Evolutionary conservation across 1,284 basidiomycete species (phyloP), one percentile per base, ranked within the genome.

Genomic region (Trichosporon asahii): DNA sequence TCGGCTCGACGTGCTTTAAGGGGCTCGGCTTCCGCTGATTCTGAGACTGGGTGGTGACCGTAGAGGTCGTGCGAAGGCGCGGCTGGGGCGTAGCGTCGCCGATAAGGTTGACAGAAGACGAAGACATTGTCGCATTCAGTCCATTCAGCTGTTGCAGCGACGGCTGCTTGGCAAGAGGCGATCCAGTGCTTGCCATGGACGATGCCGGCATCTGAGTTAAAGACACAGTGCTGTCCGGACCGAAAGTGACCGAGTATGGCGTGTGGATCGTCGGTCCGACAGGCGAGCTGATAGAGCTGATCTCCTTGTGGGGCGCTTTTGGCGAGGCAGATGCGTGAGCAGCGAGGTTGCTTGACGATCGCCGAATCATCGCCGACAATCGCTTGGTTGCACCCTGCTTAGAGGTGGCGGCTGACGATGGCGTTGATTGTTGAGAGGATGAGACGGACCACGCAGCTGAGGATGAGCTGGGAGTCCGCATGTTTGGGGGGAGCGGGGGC

Each of bases 271-370:
- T 67, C 3, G 66, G 61, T 6, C 57, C 57, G 3, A 61, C 57
- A 29, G 57, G 57, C 21, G 57, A 61, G 27, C 57, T 61, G 29
- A 61, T 61, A 25, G 57, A 61, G 27, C 27, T 61, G 27, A 61
- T 61, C 29, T 61, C 57, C 29, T 31, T 61, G 9, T 25, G 29
- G 8, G 64, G 67, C n/a, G 65, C 55, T n/a, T 55, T 66, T 4
- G 68, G 68, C 40, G 68, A 66, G 7, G 65, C 68, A 49, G 27
- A 37, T 1, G 37, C 37, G n/a, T 55, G 63, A 18, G 29, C 60
- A 0, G 76, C 74, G n/a, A 78, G 65, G 66, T 74, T 78, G 68
- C 76, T 77, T 4, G 77, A 76, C 2, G 79, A 78, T 11, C 79
- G 72, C 15, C 76, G 74, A 7, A 80, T 70, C 53, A 78, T 72